Evolutionary conservation across 1,139 yeast genomes (phyloP).

Genomic region (Trichomonascaceae sp.): DNA sequence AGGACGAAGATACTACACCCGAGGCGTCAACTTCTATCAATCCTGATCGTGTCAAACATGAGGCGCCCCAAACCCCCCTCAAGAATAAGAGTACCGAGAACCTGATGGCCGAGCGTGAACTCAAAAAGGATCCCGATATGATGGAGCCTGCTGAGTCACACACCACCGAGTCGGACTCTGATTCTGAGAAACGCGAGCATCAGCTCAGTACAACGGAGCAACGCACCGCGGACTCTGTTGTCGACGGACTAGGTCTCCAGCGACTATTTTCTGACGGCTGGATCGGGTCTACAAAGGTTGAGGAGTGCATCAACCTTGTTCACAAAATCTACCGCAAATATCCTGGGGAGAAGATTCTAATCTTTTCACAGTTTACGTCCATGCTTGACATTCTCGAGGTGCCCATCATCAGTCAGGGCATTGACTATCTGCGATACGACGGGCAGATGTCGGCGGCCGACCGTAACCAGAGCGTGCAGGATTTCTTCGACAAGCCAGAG

Average conservation of each 20-base stretch:
- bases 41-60: constrained; percentile 2
- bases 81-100: too few relatives aligned
- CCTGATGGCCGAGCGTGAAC: too few relatives aligned
- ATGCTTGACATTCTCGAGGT: constrained; percentile 59
- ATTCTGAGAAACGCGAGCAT: too few relatives aligned
- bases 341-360: constrained; percentile 52
- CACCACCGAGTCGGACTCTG: too few relatives aligned
- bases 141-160: too few relatives aligned
- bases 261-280: constrained; percentile 22
- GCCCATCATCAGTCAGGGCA: constrained; percentile 36
- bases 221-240: too few relatives aligned
- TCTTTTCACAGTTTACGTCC: constrained; percentile 77
- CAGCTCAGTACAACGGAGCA: too few relatives aligned
- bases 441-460: constrained; percentile 64
- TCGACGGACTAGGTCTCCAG: too few relatives aligned
- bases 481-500: constrained; percentile 45
- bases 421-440: constrained; percentile 54
- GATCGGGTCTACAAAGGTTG: constrained; percentile 33
- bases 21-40: too few relatives aligned
- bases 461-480: constrained; percentile 48
- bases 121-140: too few relatives aligned
- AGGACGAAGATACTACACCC: too few relatives aligned
- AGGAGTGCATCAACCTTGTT: constrained; percentile 35
- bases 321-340: constrained; percentile 28
- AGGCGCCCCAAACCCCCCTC: too few relatives aligned